Conservation (phyloP, 1,284 basidiomycete genomes). For the Puccinia brachypodii region DNA sequence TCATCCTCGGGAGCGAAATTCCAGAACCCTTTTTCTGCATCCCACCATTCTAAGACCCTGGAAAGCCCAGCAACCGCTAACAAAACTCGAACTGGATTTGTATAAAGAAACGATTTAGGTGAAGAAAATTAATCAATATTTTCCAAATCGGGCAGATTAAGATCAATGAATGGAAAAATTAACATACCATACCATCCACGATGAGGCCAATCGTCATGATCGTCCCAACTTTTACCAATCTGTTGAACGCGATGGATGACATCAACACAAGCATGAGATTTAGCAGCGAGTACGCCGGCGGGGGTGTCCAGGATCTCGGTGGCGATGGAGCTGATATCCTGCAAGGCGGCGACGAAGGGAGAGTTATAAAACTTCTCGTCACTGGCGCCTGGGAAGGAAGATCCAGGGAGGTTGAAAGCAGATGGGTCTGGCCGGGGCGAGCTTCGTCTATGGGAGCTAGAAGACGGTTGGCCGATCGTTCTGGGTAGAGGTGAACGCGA, state of each 20-base stretch:
- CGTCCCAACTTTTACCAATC: conserved; percentile 93
- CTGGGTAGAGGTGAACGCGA: conserved; percentile 77
- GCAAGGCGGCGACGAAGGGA: conserved; percentile 85
- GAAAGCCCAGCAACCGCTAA: conserved; percentile 94
- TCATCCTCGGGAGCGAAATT: conserved; percentile 84
- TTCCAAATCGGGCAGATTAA: too few species aligned
- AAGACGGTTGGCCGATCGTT: conserved; percentile 62
- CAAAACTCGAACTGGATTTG: conserved; percentile 61
- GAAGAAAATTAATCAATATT: too few species aligned
- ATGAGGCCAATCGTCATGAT: conserved; percentile 96
- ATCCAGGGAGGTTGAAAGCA: not conserved
- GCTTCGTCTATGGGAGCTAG: conserved; percentile 51
- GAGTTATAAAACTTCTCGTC: conserved; percentile 58
- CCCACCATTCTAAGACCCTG: conserved; percentile 99
- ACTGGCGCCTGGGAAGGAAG: not conserved
- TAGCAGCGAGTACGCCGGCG: conserved; percentile 76
- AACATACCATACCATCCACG: conserved; percentile 93
- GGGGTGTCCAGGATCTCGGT: conserved; percentile 91
- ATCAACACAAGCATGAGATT: conserved; percentile 78
- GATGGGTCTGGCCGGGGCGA: conserved; percentile 60
- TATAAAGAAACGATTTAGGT: not conserved
- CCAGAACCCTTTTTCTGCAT: conserved; percentile 99
- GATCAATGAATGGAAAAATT: not conserved
- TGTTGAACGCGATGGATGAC: conserved; percentile 85
- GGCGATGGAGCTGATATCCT: conserved; percentile 90